A percentile compares a stretch with the other conserved stretches of the same genome.
phyloP scores from a whole-genome alignment of 805 yeast genomes.

The Yarrowia deformans region DNA sequence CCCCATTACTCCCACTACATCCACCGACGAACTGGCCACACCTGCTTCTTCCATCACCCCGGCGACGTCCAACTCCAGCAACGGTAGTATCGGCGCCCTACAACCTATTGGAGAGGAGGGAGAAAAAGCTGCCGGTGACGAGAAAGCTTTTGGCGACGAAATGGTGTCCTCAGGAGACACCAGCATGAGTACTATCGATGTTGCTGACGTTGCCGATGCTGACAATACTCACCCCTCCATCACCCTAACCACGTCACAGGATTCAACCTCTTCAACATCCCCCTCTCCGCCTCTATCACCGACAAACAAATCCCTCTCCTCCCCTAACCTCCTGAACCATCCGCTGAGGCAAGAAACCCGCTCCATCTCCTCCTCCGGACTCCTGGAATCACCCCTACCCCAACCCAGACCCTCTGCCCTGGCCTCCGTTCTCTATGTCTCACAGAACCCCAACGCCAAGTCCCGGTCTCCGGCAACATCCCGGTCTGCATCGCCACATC shows the following conservation, averaged over 20 bases:
- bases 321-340: neutral
- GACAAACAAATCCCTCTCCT: neutral
- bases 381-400: constrained; percentile 1
- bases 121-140: too few relatives aligned
- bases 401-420: neutral
- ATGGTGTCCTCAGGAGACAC: neutral
- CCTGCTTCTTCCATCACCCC: neutral
- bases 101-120: constrained; percentile 3
- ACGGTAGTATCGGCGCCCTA: neutral
- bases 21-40: neutral
- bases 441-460: constrained; percentile 30
- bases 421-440: constrained; percentile 4
- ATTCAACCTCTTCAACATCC: neutral
- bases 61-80: constrained; percentile 5
- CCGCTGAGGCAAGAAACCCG: neutral
- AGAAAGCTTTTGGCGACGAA: too few relatives aligned
- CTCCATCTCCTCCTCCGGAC: neutral
- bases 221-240: neutral
- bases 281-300: neutral
- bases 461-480: neutral
- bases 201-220: too few relatives aligned
- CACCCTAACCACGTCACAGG: neutral
- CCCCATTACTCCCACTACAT: neutral
- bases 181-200: neutral
- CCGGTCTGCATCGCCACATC: constrained; percentile 9